A percentile compares a stretch with the other conserved stretches of the same genome.
Evolutionary conservation across 169 alveolate species (phyloP).

Genomic region (Theileria equi): DNA sequence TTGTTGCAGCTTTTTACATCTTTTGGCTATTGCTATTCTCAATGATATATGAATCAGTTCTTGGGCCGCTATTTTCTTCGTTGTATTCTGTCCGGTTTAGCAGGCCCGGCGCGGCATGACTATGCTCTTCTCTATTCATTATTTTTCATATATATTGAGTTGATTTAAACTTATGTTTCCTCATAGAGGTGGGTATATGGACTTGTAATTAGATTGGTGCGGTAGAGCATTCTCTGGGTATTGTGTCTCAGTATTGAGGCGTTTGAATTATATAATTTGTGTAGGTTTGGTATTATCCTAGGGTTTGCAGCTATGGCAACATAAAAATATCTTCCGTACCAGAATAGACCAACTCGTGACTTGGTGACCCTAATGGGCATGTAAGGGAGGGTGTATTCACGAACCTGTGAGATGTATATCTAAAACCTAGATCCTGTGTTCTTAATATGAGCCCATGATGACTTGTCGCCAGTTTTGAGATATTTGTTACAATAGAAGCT

Average conservation of each 20-base stretch:
- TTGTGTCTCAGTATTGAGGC: conserved; percentile 69
- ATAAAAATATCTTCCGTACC: conserved; percentile 77
- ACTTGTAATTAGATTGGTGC: conserved; percentile 74
- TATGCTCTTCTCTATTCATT: neutral
- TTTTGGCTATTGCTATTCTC: neutral
- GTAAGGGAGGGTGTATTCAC: neutral
- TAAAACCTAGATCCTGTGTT: conserved; percentile 64
- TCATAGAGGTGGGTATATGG: conserved; percentile 72
- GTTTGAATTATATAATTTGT: conserved; percentile 72
- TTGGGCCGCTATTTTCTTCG: neutral
- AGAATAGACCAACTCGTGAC: conserved; percentile 75
- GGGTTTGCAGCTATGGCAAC: conserved; percentile 74
- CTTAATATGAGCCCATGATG: conserved; percentile 55
- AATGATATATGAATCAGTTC: neutral
- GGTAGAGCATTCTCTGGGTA: conserved; percentile 71
- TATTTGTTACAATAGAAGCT: conserved; percentile 32
- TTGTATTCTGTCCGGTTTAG: neutral
- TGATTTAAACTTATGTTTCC: conserved; percentile 17
- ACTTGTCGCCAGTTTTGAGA: conserved; percentile 48
- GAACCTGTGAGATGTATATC: conserved; percentile 63
- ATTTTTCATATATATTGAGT: neutral
- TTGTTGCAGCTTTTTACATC: neutral
- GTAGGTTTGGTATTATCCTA: conserved; percentile 67
- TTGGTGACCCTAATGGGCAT: conserved; percentile 55
- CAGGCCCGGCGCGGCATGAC: no score